Percentiles rank a stretch among this genome's conserved stretches.
Conservation (phyloP, 441 rosid species). For the Mallotus japonicus region DNA sequence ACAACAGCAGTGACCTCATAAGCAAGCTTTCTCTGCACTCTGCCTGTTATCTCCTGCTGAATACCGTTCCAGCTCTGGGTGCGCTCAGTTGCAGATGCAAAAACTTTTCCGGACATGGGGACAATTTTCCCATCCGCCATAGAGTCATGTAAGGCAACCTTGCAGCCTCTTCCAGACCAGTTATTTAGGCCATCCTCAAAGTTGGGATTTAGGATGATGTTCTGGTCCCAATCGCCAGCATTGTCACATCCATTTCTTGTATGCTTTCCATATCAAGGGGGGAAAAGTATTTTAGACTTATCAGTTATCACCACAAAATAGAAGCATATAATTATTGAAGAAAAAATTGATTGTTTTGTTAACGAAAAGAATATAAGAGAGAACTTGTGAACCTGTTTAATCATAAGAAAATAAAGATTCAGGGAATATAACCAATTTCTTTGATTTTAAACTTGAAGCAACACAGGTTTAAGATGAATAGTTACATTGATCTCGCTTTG, state of each 20-base stretch:
- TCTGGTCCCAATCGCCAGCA: slow-evolving; percentile 46
- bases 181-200: slow-evolving; percentile 78
- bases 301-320: slow-evolving; percentile 2
- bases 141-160: slow-evolving; percentile 60
- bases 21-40: slow-evolving; percentile 65
- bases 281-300: background rate
- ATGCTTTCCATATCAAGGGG: slow-evolving; percentile 28
- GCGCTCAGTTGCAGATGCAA: slow-evolving; percentile 78
- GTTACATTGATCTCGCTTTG: slow-evolving; percentile 41
- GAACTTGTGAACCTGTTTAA: background rate
- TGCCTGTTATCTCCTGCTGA: slow-evolving; percentile 83
- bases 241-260: slow-evolving; percentile 24
- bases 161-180: slow-evolving; percentile 92
- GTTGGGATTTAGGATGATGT: slow-evolving; percentile 62
- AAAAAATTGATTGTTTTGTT: too few relatives aligned
- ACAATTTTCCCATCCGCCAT: slow-evolving; percentile 66
- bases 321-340: background rate
- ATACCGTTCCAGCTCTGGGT: slow-evolving; percentile 89
- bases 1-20: slow-evolving; percentile 65
- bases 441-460: background rate
- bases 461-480: slow-evolving; percentile 8
- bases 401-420: background rate
- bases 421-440: background rate
- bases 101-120: slow-evolving; percentile 63
- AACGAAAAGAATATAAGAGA: too few relatives aligned